These are phyloP conservation scores for Kluyveromyces marxianus DNA, from an alignment of 1,139 yeast species.

Conservation along the genomic window DNA sequence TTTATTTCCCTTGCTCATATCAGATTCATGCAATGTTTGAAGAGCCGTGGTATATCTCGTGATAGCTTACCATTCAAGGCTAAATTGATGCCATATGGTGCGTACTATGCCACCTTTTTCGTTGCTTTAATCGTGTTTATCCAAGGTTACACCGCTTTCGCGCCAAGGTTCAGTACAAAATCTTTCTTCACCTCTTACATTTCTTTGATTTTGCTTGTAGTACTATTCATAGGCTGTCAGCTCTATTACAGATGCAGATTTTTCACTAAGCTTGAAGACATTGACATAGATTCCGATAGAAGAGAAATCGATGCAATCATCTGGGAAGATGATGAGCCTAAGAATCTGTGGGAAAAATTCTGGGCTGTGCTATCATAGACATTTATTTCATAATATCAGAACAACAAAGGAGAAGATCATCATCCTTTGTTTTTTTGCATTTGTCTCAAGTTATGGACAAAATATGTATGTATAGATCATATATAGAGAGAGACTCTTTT, in stretches of 20 bases:
- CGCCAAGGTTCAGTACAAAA: slow-evolving; percentile 40
- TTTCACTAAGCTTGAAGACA: slow-evolving; percentile 42
- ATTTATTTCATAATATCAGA: background rate
- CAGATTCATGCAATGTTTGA: slow-evolving; percentile 55
- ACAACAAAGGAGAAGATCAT: background rate
- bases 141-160: slow-evolving; percentile 56
- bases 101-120: slow-evolving; percentile 48
- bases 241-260: slow-evolving; percentile 37
- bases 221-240: slow-evolving; percentile 46
- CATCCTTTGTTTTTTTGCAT: too few relatives aligned
- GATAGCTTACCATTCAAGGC: slow-evolving; percentile 66
- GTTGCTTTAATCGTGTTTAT: slow-evolving; percentile 49
- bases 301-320: slow-evolving; percentile 50
- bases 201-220: slow-evolving; percentile 46
- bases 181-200: slow-evolving; percentile 56
- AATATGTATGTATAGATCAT: background rate
- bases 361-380: slow-evolving; percentile 36
- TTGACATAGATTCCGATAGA: slow-evolving; percentile 58
- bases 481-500: background rate
- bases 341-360: slow-evolving; percentile 46
- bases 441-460: background rate
- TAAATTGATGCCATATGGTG: slow-evolving; percentile 51
- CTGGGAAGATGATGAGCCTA: slow-evolving; percentile 47
- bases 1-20: slow-evolving; percentile 58
- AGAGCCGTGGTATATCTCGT: slow-evolving; percentile 51